A percentile compares a stretch with the other conserved stretches of the same genome.
These are phyloP conservation scores for Athelia sp. DNA, from an alignment of 1,284 basidiomycete species.

Conservation along the genomic window DNA sequence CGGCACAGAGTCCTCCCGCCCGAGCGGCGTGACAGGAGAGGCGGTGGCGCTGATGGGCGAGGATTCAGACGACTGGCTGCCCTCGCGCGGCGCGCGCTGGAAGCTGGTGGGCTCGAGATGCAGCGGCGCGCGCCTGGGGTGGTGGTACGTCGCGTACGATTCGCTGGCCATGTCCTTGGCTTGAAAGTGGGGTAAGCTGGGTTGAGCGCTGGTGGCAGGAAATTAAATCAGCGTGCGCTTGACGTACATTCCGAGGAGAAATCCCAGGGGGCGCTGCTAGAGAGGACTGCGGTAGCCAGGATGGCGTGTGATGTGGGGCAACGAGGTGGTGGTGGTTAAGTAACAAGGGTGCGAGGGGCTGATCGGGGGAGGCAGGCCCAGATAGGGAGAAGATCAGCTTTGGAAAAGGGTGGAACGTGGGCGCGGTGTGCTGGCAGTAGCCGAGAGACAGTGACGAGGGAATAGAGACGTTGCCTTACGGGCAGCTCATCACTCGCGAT, in stretches of 20 bases:
- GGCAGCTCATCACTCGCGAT: too few relatives aligned
- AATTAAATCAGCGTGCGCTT: constrained; percentile 1
- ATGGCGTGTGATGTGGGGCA: constrained; percentile 7
- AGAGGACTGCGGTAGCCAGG: constrained; percentile 20
- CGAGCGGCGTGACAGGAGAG: constrained; percentile 1
- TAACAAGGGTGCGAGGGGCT: background rate
- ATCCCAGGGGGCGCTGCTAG: constrained; percentile 19
- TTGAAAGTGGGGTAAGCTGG: constrained; percentile 2
- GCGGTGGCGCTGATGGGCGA: constrained; percentile 4
- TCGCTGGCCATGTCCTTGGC: constrained; percentile 10
- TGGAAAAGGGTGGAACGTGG: background rate
- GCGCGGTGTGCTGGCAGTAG: background rate
- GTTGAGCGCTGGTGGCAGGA: background rate
- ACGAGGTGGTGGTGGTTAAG: constrained; percentile 1
- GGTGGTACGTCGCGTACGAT: constrained; percentile 7
- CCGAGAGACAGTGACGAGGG: too few relatives aligned
- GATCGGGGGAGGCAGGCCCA: background rate
- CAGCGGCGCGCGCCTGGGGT: constrained; percentile 7
- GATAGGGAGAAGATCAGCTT: background rate
- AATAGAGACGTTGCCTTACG: too few relatives aligned
- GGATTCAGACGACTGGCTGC: background rate
- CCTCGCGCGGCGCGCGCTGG: background rate
- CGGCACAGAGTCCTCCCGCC: constrained; percentile 4
- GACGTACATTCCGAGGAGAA: constrained; percentile 23
- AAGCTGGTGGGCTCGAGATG: constrained; percentile 11